Percentiles rank a stretch among this genome's conserved stretches.
phyloP scores from a whole-genome alignment of 2,329 filamentous ascomycete species.

The Ascosphaera aggregata region DNA sequence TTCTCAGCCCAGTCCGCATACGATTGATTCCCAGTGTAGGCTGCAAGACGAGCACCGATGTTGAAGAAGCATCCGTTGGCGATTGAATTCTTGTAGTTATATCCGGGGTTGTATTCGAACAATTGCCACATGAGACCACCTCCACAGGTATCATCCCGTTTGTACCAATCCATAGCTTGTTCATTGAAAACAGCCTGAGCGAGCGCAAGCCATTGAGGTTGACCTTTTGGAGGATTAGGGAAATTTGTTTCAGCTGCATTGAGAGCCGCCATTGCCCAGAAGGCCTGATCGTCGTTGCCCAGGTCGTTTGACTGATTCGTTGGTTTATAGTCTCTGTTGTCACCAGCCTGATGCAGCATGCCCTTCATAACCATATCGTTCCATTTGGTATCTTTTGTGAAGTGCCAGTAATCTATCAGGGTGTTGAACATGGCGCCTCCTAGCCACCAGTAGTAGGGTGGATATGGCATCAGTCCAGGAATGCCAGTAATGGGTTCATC shows the following conservation, averaged over 20 bases:
- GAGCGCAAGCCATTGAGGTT: conserved; percentile 56
- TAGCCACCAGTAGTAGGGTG: conserved; percentile 18
- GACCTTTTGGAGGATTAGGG: conserved; percentile 36
- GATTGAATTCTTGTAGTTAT: conserved; percentile 33
- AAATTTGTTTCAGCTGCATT: conserved; percentile 55
- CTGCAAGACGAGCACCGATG: conserved; percentile 41
- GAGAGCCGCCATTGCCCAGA: conserved; percentile 71
- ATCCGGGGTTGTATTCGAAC: conserved; percentile 51
- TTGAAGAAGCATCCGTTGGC: conserved; percentile 36
- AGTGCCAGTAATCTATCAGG: conserved; percentile 65
- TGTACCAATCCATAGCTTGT: conserved; percentile 48
- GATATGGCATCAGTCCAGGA: no score
- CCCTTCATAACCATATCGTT: conserved; percentile 37
- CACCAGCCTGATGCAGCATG: conserved; percentile 51
- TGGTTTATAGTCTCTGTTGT: conserved; percentile 55
- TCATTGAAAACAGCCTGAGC: conserved; percentile 63
- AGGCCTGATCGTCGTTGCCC: conserved; percentile 39
- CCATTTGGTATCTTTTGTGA: conserved; percentile 50
- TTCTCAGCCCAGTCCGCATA: conserved; percentile 55
- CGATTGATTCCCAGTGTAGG: conserved; percentile 57
- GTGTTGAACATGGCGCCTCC: conserved; percentile 20
- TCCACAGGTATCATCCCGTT: conserved; percentile 28
- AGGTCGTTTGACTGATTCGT: conserved; percentile 24
- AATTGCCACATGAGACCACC: conserved; percentile 77
- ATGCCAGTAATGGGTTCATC: conserved; percentile 13